Conservation (phyloP, 2,329 filamentous ascomycete genomes). For the Apiospora arundinis region DNA sequence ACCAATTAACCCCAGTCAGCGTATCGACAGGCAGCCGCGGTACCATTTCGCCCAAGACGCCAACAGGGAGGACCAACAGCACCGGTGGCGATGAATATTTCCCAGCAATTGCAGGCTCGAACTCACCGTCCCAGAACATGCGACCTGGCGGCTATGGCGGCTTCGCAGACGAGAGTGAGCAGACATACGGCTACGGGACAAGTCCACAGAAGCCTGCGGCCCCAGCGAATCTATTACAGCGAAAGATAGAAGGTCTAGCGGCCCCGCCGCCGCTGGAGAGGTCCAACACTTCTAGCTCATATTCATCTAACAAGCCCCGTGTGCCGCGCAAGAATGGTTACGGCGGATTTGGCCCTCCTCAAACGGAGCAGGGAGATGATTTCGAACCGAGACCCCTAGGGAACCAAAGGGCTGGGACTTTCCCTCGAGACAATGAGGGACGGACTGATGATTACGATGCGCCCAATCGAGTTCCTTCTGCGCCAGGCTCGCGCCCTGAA, state of each 20-base stretch:
- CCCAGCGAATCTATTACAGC: conserved; percentile 9
- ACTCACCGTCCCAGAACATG: conserved; percentile 46
- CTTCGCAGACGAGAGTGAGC: conserved; percentile 45
- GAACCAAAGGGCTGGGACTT: conserved; percentile 58
- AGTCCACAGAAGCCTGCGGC: conserved; percentile 16
- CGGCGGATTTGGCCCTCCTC: conserved; percentile 61
- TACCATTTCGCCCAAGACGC: conserved; percentile 68
- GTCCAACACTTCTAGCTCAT: conserved; percentile 38
- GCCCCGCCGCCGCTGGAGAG: conserved; percentile 27
- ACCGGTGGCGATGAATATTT: conserved; percentile 53
- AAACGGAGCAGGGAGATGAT: conserved; percentile 41
- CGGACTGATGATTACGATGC: conserved; percentile 38
- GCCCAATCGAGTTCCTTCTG: conserved; percentile 54
- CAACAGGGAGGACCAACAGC: conserved; percentile 51
- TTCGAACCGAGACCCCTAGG: conserved; percentile 46
- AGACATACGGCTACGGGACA: conserved; percentile 24
- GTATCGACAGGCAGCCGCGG: conserved; percentile 61
- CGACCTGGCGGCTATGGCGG: conserved; percentile 59
- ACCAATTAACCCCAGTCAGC: conserved; percentile 69
- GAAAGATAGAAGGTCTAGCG: conserved; percentile 15
- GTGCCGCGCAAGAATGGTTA: conserved; percentile 59
- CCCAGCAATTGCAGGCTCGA: conserved; percentile 51
- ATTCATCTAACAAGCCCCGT: conserved; percentile 44
- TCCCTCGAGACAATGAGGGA: conserved; percentile 48
- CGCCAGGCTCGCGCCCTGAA: conserved; percentile 51